Evolutionary conservation across 768 basidiomycete genomes (phyloP).

Genomic region (Crassisporium funariophilum): DNA sequence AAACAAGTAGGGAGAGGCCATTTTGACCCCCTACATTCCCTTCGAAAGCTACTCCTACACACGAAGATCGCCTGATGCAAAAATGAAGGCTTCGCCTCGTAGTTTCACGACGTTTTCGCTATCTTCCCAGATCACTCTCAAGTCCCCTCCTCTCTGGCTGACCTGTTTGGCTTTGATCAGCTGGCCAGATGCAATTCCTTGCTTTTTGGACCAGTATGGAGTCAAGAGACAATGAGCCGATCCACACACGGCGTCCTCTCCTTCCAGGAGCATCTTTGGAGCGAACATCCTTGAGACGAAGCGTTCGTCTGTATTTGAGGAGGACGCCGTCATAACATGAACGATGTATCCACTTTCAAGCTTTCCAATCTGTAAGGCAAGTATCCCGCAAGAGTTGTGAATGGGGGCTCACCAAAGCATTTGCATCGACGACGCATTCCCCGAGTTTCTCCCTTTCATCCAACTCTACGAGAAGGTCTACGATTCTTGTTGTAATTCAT

Average conservation of each 20-base stretch:
- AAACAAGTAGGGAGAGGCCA: no score
- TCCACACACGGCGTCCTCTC: conserved; percentile 57
- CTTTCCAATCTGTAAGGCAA: conserved; percentile 25
- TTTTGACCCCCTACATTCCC: no score
- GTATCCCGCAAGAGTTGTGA: neutral
- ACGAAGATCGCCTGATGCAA: conserved; percentile 34
- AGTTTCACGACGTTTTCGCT: conserved; percentile 33
- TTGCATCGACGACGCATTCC: conserved; percentile 30
- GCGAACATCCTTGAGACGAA: conserved; percentile 58
- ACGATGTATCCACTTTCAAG: conserved; percentile 33
- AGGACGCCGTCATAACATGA: conserved; percentile 42
- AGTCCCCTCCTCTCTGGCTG: conserved; percentile 49
- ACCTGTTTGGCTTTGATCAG: conserved; percentile 51
- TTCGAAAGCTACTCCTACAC: conserved; percentile 5
- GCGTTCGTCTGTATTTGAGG: conserved; percentile 30
- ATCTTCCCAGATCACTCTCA: conserved; percentile 41
- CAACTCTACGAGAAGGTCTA: conserved; percentile 44
- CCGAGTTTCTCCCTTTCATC: conserved; percentile 39
- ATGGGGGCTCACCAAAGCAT: conserved; percentile 34
- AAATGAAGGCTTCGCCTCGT: conserved; percentile 35
- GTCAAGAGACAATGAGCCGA: conserved; percentile 51
- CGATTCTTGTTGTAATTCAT: neutral
- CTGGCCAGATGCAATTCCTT: conserved; percentile 28
- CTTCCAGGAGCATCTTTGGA: conserved; percentile 31
- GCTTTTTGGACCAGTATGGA: conserved; percentile 51